These are phyloP conservation scores for Astrothelium macrocarpum DNA, from an alignment of 495 filamentous ascomycete genomes.

Conservation along the genomic window DNA sequence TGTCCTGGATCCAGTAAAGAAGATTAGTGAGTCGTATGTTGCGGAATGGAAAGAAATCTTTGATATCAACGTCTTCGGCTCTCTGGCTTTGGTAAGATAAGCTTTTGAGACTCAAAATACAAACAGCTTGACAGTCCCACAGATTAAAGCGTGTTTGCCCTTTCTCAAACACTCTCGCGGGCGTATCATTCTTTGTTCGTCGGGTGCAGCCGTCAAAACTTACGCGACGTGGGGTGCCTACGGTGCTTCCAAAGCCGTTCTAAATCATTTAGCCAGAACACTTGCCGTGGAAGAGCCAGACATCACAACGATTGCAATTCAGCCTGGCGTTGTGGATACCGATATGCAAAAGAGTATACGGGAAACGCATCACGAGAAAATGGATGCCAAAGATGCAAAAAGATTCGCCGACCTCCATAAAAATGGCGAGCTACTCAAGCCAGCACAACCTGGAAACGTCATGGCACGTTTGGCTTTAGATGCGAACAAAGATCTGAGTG, in stretches of 20 bases:
- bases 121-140: conserved; percentile 15
- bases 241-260: conserved; percentile 75
- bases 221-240: conserved; percentile 75
- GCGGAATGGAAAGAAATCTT: conserved; percentile 69
- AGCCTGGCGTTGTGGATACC: conserved; percentile 83
- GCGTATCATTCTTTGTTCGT: conserved; percentile 32
- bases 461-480: conserved; percentile 67
- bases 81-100: conserved; percentile 59
- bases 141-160: conserved; percentile 68
- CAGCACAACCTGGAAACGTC: conserved; percentile 76
- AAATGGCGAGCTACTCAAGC: conserved; percentile 59
- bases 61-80: conserved; percentile 76
- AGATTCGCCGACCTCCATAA: conserved; percentile 61
- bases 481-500: conserved; percentile 57
- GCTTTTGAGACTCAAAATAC: conserved; percentile 1
- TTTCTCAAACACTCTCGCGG: conserved; percentile 49
- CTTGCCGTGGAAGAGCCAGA: conserved; percentile 71
- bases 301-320: conserved; percentile 58
- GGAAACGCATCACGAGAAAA: conserved; percentile 52
- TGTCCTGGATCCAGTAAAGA: conserved; percentile 64
- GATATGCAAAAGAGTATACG: conserved; percentile 84
- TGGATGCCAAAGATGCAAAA: conserved; percentile 56
- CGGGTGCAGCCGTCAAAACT: conserved; percentile 45
- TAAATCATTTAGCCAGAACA: conserved; percentile 71
- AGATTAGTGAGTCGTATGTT: conserved; percentile 50